Conservation (phyloP, 768 basidiomycete species). For the Boletus huronensis region DNA sequence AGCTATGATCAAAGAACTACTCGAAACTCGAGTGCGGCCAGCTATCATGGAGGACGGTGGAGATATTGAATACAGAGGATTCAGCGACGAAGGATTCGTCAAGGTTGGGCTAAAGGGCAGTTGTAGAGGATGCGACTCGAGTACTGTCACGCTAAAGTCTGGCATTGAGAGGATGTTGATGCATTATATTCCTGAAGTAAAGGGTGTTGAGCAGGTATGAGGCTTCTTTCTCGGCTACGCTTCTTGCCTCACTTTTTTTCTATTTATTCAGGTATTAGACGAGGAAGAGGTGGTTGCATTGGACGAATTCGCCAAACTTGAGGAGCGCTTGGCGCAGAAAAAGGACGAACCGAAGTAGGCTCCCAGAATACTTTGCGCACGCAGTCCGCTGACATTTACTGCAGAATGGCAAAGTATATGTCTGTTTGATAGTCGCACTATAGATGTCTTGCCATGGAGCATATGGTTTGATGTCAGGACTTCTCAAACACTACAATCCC, state of each 20-base stretch:
- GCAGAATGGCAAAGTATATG: constrained; percentile 82
- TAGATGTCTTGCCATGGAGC: background rate
- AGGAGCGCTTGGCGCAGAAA: constrained; percentile 55
- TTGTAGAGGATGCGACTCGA: constrained; percentile 92
- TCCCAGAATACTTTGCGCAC: background rate
- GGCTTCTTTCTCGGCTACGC: background rate
- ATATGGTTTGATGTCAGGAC: background rate
- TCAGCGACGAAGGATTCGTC: constrained; percentile 80
- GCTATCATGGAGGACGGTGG: constrained; percentile 99
- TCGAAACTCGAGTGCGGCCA: constrained; percentile 92
- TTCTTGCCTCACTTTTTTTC: constrained; percentile 6
- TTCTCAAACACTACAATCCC: background rate
- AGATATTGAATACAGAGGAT: constrained; percentile 94
- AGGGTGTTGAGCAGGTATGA: constrained; percentile 80
- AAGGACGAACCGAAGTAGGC: constrained; percentile 48
- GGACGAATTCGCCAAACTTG: constrained; percentile 87
- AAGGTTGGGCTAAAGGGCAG: constrained; percentile 93
- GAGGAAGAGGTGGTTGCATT: constrained; percentile 85
- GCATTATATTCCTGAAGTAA: constrained; percentile 98
- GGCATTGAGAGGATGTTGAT: constrained; percentile 99
- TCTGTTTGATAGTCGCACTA: constrained; percentile 45
- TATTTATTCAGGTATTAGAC: constrained; percentile 65
- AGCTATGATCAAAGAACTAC: constrained; percentile 97
- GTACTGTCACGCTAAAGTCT: constrained; percentile 91
- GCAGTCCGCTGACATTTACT: constrained; percentile 2